These are phyloP conservation scores for Nasturtium officinale DNA, from an alignment of 345 rosid genomes.

Conservation along the genomic window DNA sequence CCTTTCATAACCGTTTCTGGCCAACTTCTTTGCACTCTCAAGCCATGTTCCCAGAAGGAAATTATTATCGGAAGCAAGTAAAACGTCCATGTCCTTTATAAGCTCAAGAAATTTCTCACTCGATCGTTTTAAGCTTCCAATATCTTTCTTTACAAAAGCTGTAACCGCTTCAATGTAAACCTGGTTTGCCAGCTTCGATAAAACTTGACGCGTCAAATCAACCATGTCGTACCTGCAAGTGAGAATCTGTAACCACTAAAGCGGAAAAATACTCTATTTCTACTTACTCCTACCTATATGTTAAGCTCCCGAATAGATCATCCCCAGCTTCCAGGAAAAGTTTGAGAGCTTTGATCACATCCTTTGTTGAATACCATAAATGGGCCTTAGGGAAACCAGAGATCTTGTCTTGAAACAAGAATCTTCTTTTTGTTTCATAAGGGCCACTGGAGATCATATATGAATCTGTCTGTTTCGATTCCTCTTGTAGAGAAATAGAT, in stretches of 20 bases:
- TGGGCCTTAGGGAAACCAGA: constrained; percentile 70
- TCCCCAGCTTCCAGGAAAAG: constrained; percentile 75
- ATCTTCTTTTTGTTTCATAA: constrained; percentile 62
- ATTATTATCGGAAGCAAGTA: constrained; percentile 83
- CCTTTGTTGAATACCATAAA: constrained; percentile 76
- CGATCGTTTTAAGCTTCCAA: constrained; percentile 45
- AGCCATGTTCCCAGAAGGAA: constrained; percentile 94
- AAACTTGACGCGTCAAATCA: constrained; percentile 86
- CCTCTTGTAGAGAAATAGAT: constrained; percentile 46
- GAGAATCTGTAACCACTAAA: constrained; percentile 19
- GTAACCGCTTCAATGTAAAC: constrained; percentile 68
- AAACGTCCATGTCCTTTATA: constrained; percentile 68
- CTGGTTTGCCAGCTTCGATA: constrained; percentile 86
- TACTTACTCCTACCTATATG: constrained; percentile 63
- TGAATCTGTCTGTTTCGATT: constrained; percentile 42
- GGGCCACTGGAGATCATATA: constrained; percentile 25
- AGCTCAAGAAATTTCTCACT: constrained; percentile 65
- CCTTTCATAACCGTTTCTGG: constrained; percentile 59
- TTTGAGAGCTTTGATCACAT: constrained; percentile 61
- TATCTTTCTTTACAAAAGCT: constrained; percentile 62
- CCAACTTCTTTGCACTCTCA: constrained; percentile 74
- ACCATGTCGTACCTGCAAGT: constrained; percentile 86
- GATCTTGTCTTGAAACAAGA: constrained; percentile 51
- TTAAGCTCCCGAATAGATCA: constrained; percentile 61
- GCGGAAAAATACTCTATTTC: constrained; percentile 4